These are phyloP conservation scores for Dothiorella sarmentorum DNA, from an alignment of 2,329 filamentous ascomycete species.

Conservation along the genomic window DNA sequence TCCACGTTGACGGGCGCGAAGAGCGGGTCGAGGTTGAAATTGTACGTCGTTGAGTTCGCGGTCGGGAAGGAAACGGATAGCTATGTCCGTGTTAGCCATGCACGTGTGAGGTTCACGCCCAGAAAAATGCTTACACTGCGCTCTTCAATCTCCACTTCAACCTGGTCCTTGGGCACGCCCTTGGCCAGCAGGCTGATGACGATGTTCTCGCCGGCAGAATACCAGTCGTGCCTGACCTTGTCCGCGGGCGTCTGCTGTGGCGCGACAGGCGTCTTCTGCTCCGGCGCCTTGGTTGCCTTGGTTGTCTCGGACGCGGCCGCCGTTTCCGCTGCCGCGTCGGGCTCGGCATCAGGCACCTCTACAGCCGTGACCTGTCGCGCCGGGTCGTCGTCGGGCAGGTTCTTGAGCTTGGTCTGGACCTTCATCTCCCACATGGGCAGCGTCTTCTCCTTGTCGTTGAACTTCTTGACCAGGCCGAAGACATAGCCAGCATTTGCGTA, in stretches of 20 bases:
- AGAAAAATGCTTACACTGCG: slow-evolving; percentile 41
- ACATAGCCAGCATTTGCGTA: slow-evolving; percentile 74
- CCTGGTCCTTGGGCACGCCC: slow-evolving; percentile 57
- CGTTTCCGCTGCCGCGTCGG: slow-evolving; percentile 35
- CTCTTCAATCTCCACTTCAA: slow-evolving; percentile 51
- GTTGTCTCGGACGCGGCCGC: no score
- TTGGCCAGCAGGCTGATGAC: slow-evolving; percentile 65
- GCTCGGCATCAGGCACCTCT: slow-evolving; percentile 53
- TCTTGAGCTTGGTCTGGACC: slow-evolving; percentile 50
- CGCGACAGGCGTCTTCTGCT: not conserved
- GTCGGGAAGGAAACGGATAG: slow-evolving; percentile 59
- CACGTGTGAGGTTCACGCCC: not conserved
- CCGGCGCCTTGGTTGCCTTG: slow-evolving; percentile 13
- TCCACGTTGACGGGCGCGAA: slow-evolving; percentile 62
- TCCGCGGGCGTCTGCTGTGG: slow-evolving; percentile 45
- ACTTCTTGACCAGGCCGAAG: slow-evolving; percentile 56
- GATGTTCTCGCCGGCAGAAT: slow-evolving; percentile 59
- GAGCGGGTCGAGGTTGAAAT: slow-evolving; percentile 63
- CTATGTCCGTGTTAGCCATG: slow-evolving; percentile 29
- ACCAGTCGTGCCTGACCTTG: slow-evolving; percentile 68
- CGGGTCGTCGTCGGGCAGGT: slow-evolving; percentile 49
- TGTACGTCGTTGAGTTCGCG: slow-evolving; percentile 52
- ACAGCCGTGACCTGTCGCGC: slow-evolving; percentile 33
- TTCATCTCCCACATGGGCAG: slow-evolving; percentile 59
- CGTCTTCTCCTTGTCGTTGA: slow-evolving; percentile 51